phyloP scores from a whole-genome alignment of 345 rosid species.

The Mallotus nudiflorus region DNA sequence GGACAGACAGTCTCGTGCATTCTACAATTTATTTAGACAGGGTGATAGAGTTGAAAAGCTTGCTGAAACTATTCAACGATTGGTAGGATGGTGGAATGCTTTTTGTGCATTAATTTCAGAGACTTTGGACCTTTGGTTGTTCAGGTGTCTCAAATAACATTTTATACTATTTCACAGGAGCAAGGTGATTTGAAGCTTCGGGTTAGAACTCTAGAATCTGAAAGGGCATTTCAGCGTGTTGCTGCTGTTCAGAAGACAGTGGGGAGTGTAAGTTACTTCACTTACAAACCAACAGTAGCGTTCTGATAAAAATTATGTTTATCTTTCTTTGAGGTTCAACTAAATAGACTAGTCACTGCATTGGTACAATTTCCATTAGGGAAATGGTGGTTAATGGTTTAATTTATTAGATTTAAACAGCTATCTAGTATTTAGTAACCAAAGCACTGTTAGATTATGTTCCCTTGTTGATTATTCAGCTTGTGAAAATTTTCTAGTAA shows the following conservation, averaged over 20 bases:
- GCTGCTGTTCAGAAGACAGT: constrained; percentile 89
- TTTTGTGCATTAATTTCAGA: neutral
- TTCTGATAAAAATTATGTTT: neutral
- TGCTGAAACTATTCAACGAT: constrained; percentile 73
- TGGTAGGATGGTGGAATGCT: constrained; percentile 48
- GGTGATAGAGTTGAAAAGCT: constrained; percentile 94
- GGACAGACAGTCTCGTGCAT: constrained; percentile 93
- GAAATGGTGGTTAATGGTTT: neutral
- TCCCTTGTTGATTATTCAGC: neutral
- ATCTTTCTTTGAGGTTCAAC: neutral
- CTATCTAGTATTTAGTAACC: neutral
- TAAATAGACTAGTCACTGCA: neutral
- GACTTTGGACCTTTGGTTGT: constrained; percentile 1
- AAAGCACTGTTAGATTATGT: neutral
- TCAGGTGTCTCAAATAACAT: neutral
- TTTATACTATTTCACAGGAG: constrained; percentile 51
- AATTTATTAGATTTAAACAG: neutral
- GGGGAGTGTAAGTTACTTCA: constrained; percentile 70
- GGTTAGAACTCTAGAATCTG: constrained; percentile 87
- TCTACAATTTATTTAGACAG: constrained; percentile 93
- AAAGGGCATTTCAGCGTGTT: constrained; percentile 95
- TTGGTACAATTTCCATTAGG: neutral
- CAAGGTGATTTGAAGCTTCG: constrained; percentile 98
- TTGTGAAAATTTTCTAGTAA: neutral
- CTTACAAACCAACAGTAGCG: neutral